A percentile compares a stretch with the other conserved stretches of the same genome.
Evolutionary conservation across 805 yeast species (phyloP).

Genomic region (Lipomyces sp.): DNA sequence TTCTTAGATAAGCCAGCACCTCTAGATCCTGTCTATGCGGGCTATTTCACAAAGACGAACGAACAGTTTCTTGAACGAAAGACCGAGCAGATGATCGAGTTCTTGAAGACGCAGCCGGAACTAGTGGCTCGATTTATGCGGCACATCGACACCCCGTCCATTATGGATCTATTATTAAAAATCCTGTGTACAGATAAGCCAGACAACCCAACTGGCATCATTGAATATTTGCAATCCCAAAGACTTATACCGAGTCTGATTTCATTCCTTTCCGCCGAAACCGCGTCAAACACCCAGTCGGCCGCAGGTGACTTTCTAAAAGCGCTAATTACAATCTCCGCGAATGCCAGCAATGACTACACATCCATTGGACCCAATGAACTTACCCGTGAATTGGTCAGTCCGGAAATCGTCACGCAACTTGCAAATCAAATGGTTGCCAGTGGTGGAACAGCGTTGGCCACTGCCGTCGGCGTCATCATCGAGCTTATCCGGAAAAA

Average conservation of each 20-base stretch:
- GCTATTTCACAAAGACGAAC: constrained; percentile 88
- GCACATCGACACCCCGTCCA: constrained; percentile 89
- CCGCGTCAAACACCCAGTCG: constrained; percentile 75
- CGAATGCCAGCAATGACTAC: constrained; percentile 86
- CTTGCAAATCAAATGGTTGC: constrained; percentile 82
- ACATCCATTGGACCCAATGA: constrained; percentile 97
- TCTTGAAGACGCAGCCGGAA: constrained; percentile 67
- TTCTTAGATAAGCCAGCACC: constrained; percentile 71
- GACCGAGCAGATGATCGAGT: constrained; percentile 67
- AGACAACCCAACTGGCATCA: constrained; percentile 84
- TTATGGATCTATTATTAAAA: constrained; percentile 89
- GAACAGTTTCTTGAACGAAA: constrained; percentile 89
- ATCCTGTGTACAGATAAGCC: constrained; percentile 92
- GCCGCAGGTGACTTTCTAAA: constrained; percentile 95
- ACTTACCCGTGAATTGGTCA: constrained; percentile 85
- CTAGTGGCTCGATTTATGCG: constrained; percentile 80
- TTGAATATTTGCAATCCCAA: constrained; percentile 75
- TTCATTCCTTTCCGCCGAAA: constrained; percentile 68
- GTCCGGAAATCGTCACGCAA: constrained; percentile 66
- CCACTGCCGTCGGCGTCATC: constrained; percentile 92
- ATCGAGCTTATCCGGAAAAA: constrained; percentile 94
- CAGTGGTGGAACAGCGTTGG: constrained; percentile 75
- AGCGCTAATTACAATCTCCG: constrained; percentile 91
- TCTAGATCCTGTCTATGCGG: constrained; percentile 74
- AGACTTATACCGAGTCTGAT: constrained; percentile 73